Evolutionary conservation across 2,329 filamentous ascomycete genomes (phyloP).

Genomic region (Verticillium tricorpus): DNA sequence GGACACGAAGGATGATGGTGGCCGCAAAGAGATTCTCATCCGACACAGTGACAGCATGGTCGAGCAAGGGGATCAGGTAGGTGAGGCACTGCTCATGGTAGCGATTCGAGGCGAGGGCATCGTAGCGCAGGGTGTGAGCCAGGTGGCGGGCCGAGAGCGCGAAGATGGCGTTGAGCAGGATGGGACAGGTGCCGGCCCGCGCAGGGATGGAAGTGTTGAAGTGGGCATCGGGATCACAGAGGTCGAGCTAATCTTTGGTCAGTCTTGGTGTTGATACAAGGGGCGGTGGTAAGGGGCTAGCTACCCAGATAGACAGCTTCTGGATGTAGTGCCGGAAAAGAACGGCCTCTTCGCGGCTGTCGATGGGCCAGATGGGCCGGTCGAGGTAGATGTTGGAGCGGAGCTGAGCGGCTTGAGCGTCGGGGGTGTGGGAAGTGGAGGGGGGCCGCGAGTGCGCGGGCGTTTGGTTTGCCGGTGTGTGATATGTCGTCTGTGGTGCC

Average conservation of each 20-base stretch:
- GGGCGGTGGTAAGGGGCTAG: slow-evolving; percentile 9
- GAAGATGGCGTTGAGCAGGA: slow-evolving; percentile 52
- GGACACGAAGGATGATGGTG: slow-evolving; percentile 50
- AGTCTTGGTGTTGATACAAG: slow-evolving; percentile 1
- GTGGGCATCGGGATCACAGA: slow-evolving; percentile 36
- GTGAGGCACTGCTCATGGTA: slow-evolving; percentile 52
- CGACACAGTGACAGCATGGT: slow-evolving; percentile 28
- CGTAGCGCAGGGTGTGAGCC: slow-evolving; percentile 41
- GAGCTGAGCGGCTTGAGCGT: slow-evolving; percentile 1
- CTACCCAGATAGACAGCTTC: slow-evolving; percentile 27
- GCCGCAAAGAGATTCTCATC: slow-evolving; percentile 53
- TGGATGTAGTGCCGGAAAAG: slow-evolving; percentile 31
- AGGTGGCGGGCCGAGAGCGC: slow-evolving; percentile 52
- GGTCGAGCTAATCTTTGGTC: slow-evolving; percentile 30
- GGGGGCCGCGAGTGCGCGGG: slow-evolving; percentile 1
- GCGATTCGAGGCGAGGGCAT: slow-evolving; percentile 42
- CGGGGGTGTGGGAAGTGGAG: slow-evolving; percentile 7
- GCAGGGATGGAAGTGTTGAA: slow-evolving; percentile 52
- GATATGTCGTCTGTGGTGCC: not conserved
- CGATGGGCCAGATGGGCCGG: slow-evolving; percentile 20
- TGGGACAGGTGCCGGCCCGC: slow-evolving; percentile 43
- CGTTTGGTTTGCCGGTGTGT: not conserved
- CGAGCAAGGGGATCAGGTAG: slow-evolving; percentile 42
- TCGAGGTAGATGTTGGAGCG: slow-evolving; percentile 14
- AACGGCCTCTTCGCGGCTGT: slow-evolving; percentile 23